Base-by-base conservation (phyloP, 768 basidiomycete species). In the Lentinus tigrinus region DNA sequence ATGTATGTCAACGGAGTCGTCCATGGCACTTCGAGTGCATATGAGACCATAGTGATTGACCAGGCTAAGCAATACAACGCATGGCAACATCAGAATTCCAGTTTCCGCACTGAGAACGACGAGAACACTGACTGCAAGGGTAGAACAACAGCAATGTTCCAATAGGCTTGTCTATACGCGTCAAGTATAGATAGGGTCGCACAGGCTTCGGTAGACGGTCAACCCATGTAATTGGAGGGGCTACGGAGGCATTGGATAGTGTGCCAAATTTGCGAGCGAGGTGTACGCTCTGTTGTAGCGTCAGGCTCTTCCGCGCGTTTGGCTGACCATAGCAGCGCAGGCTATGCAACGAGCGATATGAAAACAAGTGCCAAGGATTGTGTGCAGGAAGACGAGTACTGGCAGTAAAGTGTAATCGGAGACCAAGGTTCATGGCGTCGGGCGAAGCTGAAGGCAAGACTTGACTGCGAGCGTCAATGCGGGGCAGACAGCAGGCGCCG, bases 11-110 rank as follows among this genome's bases (percentile, higher is more conserved):
- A 69, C 16, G 93, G 90, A 0, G 79, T 81, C 2, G 83, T 80
- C 46, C 81, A 76, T 0, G 94, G 90, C 4, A 82, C 76, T 21
- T 87, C 77, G 8, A 85, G 74, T 11, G 91, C 87, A 65, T 95
- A 95, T 2, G 92, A 86, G 0, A 94, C 94, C 91, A 99, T 96
- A 7, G 93, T 92, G 67, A 99, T 97, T 10, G 94, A 93, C 97
- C 97, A 99, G 8, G 95, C 97, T 99, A 55, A 34, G 19, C 23
- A 47, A 5, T 14, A 24, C 14, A n/a, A 53, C 26, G 37, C 17
- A 37, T 48, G 52, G 52, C 47, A 1, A 3, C 26, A 21, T 14
- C 6, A 16, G 24, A 27, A 27, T n/a, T 16, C 23, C 10, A 36
- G 24, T 23, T 14, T 4, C 19, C 23, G 16, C 5, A 52, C 27